Evolutionary conservation across 176 grass and related monocot species (phyloP).

Genomic region (Thinopyrum elongatum): DNA sequence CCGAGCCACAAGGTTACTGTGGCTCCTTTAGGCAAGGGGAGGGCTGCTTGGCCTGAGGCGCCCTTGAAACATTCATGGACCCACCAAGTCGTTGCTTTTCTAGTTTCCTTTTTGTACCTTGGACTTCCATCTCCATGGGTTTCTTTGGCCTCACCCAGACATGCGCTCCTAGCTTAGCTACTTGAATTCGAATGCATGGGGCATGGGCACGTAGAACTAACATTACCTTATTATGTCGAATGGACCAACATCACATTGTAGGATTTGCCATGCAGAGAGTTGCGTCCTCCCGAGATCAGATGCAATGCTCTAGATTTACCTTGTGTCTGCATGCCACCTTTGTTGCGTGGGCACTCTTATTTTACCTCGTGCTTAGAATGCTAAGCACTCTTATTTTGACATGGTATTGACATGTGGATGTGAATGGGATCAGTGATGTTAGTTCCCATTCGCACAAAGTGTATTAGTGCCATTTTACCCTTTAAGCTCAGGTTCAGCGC

Average conservation of each 20-base stretch:
- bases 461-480: neutral
- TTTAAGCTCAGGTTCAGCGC: neutral
- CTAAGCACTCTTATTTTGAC: neutral
- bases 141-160: neutral
- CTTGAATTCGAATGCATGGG: neutral
- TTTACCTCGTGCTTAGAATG: neutral
- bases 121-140: neutral
- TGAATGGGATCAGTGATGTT: neutral
- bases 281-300: neutral
- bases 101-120: neutral
- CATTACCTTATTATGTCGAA: neutral
- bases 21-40: neutral
- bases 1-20: neutral
- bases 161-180: neutral
- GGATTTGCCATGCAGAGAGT: neutral
- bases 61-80: neutral
- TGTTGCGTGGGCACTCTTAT: neutral
- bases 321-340: neutral
- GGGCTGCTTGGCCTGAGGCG: neutral
- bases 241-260: neutral
- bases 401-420: slow-evolving; percentile 1
- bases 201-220: neutral
- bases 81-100: neutral
- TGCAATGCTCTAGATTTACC: neutral
- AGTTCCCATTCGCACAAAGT: neutral